Evolutionary conservation across 192 early-diverging fungal species (phyloP), one percentile per base, ranked within the genome.

Genomic region (Oehlia diaphana): DNA sequence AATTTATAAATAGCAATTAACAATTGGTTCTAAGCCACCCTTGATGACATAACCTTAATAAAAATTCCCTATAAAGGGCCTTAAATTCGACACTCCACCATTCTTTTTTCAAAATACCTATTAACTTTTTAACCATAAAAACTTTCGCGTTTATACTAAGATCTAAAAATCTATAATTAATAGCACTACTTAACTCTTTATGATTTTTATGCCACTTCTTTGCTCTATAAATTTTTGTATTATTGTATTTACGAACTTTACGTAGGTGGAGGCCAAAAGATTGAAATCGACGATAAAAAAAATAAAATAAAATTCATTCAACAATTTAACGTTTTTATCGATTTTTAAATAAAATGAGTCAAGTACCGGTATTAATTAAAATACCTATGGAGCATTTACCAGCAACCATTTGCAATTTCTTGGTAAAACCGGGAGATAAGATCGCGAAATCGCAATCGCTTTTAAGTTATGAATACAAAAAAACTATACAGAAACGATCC

Each of bases 401-500:
- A 9, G 68, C 68, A 42, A 70, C 68, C n/a, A 70, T 70, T 70
- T 42, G 68, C 37, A 70, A 44, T 19, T 19, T 70, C 33, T 37
- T 70, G 39, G 68, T 42, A 39, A 70, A 70, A 70, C 68, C 68
- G 8, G 68, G 68, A 39, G 68, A 70, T 23, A 70, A 70, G 9
- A 42, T 70, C 21, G 21, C 21, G 5, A 70, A 70, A 70, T 39
- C 39, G 9, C 68, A 70, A 42, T 39, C 68, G 9, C 35, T 70
- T 16, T 37, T 70, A n/a, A 70, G 31, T 39, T 70, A 70, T 9
- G 68, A 70, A 70, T 70, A 70, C 5, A 70, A 70, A 70, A 42
- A 42, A n/a, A 5, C 68, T 9, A 9, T 39, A 70, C 9, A 31
- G 19, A 21, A 16, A 35, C 26, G 33, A 31, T 21, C 31, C 21